These are phyloP conservation scores for Suillus discolor DNA, from an alignment of 768 basidiomycete species.

Conservation along the genomic window DNA sequence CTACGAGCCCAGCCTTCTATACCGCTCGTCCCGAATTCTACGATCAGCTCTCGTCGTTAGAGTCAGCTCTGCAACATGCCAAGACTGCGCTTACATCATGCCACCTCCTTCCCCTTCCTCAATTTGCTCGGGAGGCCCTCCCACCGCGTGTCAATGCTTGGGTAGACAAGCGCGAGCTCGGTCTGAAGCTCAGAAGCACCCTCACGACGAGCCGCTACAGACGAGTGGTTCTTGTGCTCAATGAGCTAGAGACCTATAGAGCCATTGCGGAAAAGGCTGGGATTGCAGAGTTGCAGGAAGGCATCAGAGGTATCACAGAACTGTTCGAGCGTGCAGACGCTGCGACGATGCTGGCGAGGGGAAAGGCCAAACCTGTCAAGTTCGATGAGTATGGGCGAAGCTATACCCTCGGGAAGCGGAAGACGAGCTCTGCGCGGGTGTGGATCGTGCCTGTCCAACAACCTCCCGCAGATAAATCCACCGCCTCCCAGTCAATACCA, in stretches of 20 bases:
- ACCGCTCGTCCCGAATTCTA: constrained; percentile 77
- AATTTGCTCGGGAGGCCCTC: constrained; percentile 60
- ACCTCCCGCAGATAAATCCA: constrained; percentile 13
- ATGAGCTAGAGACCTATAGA: constrained; percentile 64
- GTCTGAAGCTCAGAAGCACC: constrained; percentile 52
- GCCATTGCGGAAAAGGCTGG: constrained; percentile 63
- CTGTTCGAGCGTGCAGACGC: constrained; percentile 62
- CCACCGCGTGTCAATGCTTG: constrained; percentile 65
- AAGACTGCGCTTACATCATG: constrained; percentile 61
- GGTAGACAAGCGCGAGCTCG: constrained; percentile 66
- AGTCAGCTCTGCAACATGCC: constrained; percentile 59
- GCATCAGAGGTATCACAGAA: constrained; percentile 53
- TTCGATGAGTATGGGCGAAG: constrained; percentile 81
- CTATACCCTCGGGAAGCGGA: constrained; percentile 85
- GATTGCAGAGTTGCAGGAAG: constrained; percentile 53
- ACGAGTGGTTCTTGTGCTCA: constrained; percentile 59
- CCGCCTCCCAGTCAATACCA: constrained; percentile 12
- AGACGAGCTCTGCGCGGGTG: constrained; percentile 87
- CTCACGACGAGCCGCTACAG: constrained; percentile 76
- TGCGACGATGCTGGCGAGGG: constrained; percentile 24
- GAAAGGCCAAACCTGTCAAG: constrained; percentile 54
- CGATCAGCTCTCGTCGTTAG: constrained; percentile 69
- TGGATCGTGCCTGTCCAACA: constrained; percentile 80
- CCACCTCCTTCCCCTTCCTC: constrained; percentile 80
- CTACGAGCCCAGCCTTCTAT: constrained; percentile 80